Base-by-base conservation (phyloP, 306 rosid species). In the Lathyrus tuberosus region DNA sequence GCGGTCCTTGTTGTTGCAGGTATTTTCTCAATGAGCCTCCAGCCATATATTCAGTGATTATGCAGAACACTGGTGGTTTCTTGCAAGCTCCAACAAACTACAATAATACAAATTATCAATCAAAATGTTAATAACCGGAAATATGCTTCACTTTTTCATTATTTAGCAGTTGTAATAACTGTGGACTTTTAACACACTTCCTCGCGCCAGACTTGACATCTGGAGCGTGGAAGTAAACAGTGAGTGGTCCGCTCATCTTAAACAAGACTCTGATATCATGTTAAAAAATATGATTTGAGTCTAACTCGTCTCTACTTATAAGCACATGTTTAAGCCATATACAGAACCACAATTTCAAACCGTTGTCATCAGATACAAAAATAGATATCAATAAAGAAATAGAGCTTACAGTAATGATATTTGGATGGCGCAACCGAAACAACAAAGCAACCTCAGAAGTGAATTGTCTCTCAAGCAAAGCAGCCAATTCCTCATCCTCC, bases 1-100 rank as follows among this genome's bases (percentile, higher is more conserved):
- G 84, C 22, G 99, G 99, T 59, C 83, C 89, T 71, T 94, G 86
- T 59, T 86, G 97, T 47, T 80, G 91, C 62, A 94, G 83, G 73
- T 85, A 94, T 10, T 82, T 86, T 72, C 95, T 80, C 72, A 94
- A 66, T 4, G 96, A 91, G 0, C 99, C 99, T 26, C 99, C 99
- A 1, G 89, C 75, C 79, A 94, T 75, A 60, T 94, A 94, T 87
- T 94, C 97, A 0, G 89, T 91, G 68, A 94, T 94, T 59, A 94
- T 94, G 65, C 99, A 94, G 71, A 94, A 94, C 8, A 94, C 99
- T 1, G 99, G 99, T 57, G 96, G 84, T 66, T 89, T 94, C 89
- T 94, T 94, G 83, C 99, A 94, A 75, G 99, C 99, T 69, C 91
- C 99, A 71, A 89, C 82, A 83, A 94, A 91, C 99, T 94, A 77